Evolutionary conservation across 768 basidiomycete species (phyloP).

Genomic region (Cyathus striatus): DNA sequence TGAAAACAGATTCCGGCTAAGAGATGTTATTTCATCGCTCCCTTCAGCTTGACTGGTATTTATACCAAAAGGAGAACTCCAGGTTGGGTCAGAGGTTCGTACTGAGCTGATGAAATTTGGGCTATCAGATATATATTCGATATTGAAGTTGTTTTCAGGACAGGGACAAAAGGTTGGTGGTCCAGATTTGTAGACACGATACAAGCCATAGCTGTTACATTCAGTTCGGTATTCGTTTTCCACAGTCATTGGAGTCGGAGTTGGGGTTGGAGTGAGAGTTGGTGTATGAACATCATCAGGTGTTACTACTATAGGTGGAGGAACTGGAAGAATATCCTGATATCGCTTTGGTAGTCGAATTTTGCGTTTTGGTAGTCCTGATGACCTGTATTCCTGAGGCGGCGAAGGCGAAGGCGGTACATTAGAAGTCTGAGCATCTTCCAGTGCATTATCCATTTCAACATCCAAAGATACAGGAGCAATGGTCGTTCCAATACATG

Average conservation of each 20-base stretch:
- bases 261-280: slow-evolving; percentile 1
- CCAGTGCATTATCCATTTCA: too few species aligned
- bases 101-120: neutral
- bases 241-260: slow-evolving; percentile 1
- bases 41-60: neutral
- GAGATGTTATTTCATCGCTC: slow-evolving; percentile 9
- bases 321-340: neutral
- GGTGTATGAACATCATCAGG: neutral
- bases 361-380: too few species aligned
- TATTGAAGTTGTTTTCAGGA: slow-evolving; percentile 10
- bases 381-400: too few species aligned
- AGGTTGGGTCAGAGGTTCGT: neutral
- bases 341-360: neutral
- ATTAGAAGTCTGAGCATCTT: too few species aligned
- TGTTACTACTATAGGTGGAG: neutral
- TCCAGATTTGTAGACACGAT: slow-evolving; percentile 11
- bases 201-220: slow-evolving; percentile 14
- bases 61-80: neutral
- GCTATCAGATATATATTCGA: slow-evolving; percentile 11
- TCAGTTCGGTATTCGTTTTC: slow-evolving; percentile 8
- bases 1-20: too few species aligned
- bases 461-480: too few species aligned
- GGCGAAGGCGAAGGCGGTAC: too few species aligned
- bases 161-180: slow-evolving; percentile 11
- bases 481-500: too few species aligned